These are phyloP conservation scores for Oryza glaberrima DNA, from an alignment of 176 grass and related monocot genomes.

Conservation along the genomic window DNA sequence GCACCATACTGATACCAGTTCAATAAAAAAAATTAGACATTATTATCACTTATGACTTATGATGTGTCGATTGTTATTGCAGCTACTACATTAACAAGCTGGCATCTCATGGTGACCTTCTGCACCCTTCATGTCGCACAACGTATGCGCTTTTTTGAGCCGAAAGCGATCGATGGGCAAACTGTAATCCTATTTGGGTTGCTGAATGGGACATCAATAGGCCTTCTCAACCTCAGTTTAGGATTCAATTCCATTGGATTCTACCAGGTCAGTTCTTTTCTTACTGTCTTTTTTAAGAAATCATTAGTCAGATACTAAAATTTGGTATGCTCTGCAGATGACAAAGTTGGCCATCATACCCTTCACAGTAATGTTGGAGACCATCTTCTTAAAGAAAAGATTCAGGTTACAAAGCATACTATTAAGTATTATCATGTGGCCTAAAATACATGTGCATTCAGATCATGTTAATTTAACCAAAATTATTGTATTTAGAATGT, in stretches of 20 bases:
- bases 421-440: background rate
- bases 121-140: slow-evolving; percentile 84
- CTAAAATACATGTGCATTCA: background rate
- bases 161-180: slow-evolving; percentile 63
- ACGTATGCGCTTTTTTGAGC: slow-evolving; percentile 73
- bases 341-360: slow-evolving; percentile 96
- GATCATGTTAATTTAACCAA: background rate
- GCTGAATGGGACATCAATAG: slow-evolving; percentile 85
- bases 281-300: background rate
- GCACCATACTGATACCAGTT: background rate
- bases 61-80: slow-evolving; percentile 22
- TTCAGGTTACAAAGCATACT: slow-evolving; percentile 63
- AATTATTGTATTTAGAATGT: background rate
- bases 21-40: background rate
- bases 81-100: slow-evolving; percentile 93
- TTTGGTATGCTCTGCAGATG: slow-evolving; percentile 60
- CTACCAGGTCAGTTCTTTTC: slow-evolving; percentile 61
- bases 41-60: background rate
- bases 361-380: slow-evolving; percentile 85
- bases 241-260: slow-evolving; percentile 95
- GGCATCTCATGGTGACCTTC: slow-evolving; percentile 95
- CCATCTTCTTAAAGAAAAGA: slow-evolving; percentile 84
- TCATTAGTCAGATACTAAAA: background rate
- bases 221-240: slow-evolving; percentile 90
- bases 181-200: slow-evolving; percentile 82